These are phyloP conservation scores for Calonectria ilicicola DNA, from an alignment of 2,329 filamentous ascomycete genomes.

Conservation along the genomic window DNA sequence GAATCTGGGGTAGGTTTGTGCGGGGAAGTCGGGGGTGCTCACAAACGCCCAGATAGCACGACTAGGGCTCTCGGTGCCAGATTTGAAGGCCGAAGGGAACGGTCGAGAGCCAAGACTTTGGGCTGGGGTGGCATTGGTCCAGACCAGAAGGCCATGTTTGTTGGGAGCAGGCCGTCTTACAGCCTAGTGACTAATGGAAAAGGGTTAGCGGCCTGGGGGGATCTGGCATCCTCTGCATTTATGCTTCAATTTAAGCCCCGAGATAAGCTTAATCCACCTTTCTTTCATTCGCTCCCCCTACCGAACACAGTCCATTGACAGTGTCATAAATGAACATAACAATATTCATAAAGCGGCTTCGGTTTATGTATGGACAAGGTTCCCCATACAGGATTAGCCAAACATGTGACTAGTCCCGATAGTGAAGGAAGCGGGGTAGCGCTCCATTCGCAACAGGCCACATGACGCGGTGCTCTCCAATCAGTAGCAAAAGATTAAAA, in stretches of 20 bases:
- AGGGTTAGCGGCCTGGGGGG: not conserved
- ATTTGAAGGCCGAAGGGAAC: slow-evolving; percentile 30
- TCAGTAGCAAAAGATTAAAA: not conserved
- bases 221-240: not conserved
- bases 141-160: not conserved
- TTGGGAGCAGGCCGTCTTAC: not conserved
- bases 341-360: not conserved
- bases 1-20: slow-evolving; percentile 27
- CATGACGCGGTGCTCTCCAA: not conserved
- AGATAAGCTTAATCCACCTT: not conserved
- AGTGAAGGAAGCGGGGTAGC: not conserved
- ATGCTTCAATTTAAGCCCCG: not conserved
- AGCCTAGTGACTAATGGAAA: slow-evolving; percentile 5
- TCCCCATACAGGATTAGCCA: not conserved
- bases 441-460: not conserved
- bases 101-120: not conserved
- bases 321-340: not conserved
- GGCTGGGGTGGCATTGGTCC: slow-evolving; percentile 1
- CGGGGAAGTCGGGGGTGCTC: slow-evolving; percentile 24
- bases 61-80: slow-evolving; percentile 27
- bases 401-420: not conserved
- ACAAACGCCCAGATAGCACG: slow-evolving; percentile 27
- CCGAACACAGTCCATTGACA: too few species aligned
- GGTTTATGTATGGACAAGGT: not conserved
- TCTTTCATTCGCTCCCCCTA: not conserved